phyloP scores from a whole-genome alignment of 305 asterid species.

The Nicotiana rustica region DNA sequence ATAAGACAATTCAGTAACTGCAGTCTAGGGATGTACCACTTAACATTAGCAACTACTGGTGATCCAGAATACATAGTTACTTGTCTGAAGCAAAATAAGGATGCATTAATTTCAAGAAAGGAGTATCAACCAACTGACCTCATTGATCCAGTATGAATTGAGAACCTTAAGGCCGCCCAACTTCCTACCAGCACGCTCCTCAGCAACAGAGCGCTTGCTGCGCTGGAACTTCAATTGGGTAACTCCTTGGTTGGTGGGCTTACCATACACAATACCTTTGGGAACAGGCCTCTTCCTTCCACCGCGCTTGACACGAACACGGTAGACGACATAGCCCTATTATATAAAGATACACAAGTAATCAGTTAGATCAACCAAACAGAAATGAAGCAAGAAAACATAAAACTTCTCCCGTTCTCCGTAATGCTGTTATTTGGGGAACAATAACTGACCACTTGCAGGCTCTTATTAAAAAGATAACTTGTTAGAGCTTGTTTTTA shows the following conservation, averaged over 20 bases:
- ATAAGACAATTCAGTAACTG: not conserved
- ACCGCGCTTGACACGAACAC: conserved; percentile 49
- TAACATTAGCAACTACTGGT: not conserved
- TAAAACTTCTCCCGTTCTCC: not conserved
- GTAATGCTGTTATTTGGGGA: too few species aligned
- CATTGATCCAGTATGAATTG: conserved; percentile 53
- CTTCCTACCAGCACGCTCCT: too few species aligned
- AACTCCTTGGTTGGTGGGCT: conserved; percentile 47
- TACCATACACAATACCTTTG: conserved; percentile 31
- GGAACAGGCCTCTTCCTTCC: conserved; percentile 59
- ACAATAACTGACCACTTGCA: not conserved
- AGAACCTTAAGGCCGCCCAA: too few species aligned
- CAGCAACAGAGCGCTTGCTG: too few species aligned
- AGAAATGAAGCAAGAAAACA: not conserved
- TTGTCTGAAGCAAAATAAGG: not conserved
- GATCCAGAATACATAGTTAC: not conserved
- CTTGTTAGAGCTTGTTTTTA: not conserved
- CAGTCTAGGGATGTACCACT: not conserved
- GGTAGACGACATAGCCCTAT: not conserved
- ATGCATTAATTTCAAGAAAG: not conserved
- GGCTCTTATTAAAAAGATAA: too few species aligned
- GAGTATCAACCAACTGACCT: conserved; percentile 4
- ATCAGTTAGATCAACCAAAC: not conserved
- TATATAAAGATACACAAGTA: not conserved
- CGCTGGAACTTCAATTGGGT: conserved; percentile 52